Base-by-base conservation (phyloP, 371 early-diverging fungal species). In the Syncephalastrum racemosum region DNA sequence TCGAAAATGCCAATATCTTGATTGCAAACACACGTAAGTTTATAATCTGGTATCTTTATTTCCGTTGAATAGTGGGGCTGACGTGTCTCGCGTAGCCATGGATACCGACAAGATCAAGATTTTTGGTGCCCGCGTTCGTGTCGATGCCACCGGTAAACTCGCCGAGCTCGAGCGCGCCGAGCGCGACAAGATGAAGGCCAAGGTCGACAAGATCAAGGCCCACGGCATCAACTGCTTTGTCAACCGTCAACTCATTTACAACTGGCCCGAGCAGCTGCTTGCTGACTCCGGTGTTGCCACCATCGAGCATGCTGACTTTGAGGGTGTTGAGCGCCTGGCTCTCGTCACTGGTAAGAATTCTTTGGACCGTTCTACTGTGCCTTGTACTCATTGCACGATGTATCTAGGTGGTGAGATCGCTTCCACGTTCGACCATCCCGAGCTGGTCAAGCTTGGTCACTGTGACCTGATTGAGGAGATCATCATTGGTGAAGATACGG, bases 71-170 rank as follows among this genome's bases (percentile, higher is more conserved):
- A 22, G 39, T 54, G 31, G 15, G 15, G n/a, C 23, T 41, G 2
- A 16, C 12, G 14, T 47, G n/a, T 41, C 3, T 53, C 36, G 24
- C 46, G 15, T 73, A 86, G 92, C 98, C 50, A 96, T 99, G 97
- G 99, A 99, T 79, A 95, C 98, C 16, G 99, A 99, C 73, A 99
- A 99, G 77, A 95, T 99, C 77, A 99, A 99, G 85, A 93, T 99
- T 53, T 99, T 98, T 79, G 99, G 99, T 59, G 98, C 99, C 27
- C 93, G 98, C 60, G 91, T 99, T 49, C 89, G 92, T 51, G 99
- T 99, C 2, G 94, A 95, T 66, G 93, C 96, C 46, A 94, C 99
- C 20, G 93, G 91, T 52, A 96, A 99, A 81, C 86, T 99, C 44
- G 98, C 97, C 54, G 96, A 97, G 77, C 75, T 99, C 60, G 99